phyloP scores from a whole-genome alignment of 257 asterid genomes.

The Fraxinus pennsylvanica region DNA sequence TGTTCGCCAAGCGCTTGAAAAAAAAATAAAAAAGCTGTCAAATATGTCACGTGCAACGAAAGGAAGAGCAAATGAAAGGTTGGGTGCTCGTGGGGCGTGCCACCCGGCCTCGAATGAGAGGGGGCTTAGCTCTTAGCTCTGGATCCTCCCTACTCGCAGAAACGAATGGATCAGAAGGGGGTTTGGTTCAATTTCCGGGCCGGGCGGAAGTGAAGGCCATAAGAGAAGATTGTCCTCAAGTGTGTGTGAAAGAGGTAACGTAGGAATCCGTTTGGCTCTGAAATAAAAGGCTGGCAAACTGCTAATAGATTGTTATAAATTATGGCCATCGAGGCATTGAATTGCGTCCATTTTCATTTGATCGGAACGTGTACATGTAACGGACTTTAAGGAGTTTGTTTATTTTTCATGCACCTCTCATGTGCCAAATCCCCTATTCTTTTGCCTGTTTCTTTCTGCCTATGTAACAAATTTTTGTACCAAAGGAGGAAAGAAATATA shows the following conservation, averaged over 20 bases:
- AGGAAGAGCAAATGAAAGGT: too few relatives aligned
- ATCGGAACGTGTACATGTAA: constrained; percentile 38
- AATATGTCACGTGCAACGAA: too few relatives aligned
- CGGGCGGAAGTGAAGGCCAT: too few relatives aligned
- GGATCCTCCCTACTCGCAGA: too few relatives aligned
- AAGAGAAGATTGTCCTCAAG: neutral
- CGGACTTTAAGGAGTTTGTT: constrained; percentile 65
- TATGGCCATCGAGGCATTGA: constrained; percentile 37
- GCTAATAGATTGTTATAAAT: neutral
- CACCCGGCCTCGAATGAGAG: too few relatives aligned
- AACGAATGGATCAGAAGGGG: too few relatives aligned
- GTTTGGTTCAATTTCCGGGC: too few relatives aligned
- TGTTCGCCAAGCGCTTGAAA: too few relatives aligned
- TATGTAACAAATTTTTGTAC: neutral
- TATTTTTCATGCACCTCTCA: constrained; percentile 33
- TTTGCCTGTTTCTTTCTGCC: neutral
- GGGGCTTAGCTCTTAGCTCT: too few relatives aligned
- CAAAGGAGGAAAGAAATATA: neutral
- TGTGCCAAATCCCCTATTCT: neutral
- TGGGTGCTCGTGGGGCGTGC: too few relatives aligned
- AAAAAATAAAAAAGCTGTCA: too few relatives aligned
- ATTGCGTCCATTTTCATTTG: constrained; percentile 42
- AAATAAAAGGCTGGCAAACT: constrained; percentile 18
- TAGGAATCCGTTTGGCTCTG: constrained; percentile 48
- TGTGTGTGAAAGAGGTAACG: constrained; percentile 23